Percentiles rank a stretch among this genome's conserved stretches.
Evolutionary conservation across 805 yeast genomes (phyloP).

Genomic region (Zygoascus bituminiphila): DNA sequence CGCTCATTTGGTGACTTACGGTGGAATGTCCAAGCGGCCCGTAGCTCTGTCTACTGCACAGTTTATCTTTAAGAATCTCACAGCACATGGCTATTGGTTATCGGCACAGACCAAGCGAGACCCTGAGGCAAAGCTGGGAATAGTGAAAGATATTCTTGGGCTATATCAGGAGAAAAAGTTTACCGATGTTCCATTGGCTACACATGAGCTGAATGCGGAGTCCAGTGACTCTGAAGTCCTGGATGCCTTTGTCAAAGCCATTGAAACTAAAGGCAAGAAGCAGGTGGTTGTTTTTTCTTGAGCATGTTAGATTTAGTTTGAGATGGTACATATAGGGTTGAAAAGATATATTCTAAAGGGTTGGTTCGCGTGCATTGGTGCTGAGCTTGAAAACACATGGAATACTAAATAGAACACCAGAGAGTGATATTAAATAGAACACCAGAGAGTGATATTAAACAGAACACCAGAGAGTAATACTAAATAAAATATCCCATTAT

Average conservation of each 20-base stretch:
- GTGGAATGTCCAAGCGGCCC: slow-evolving; percentile 97
- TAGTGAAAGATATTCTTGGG: slow-evolving; percentile 47
- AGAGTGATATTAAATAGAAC: no score
- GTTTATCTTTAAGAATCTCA: slow-evolving; percentile 81
- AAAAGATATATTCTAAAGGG: no score
- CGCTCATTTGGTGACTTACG: slow-evolving; percentile 78
- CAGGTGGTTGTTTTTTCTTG: neutral
- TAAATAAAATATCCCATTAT: no score
- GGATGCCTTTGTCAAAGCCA: neutral
- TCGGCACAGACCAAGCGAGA: slow-evolving; percentile 54
- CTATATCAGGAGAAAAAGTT: slow-evolving; percentile 45
- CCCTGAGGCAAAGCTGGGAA: slow-evolving; percentile 50
- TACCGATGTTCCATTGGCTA: neutral
- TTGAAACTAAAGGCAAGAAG: neutral
- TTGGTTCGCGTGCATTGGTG: no score
- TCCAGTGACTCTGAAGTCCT: neutral
- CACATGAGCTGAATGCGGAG: neutral
- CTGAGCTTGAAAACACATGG: no score
- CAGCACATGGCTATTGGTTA: slow-evolving; percentile 89
- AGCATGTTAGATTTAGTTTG: no score
- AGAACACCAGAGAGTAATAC: no score
- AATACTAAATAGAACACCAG: no score
- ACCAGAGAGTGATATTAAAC: no score
- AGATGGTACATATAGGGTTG: no score
- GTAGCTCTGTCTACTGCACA: slow-evolving; percentile 83